phyloP scores from a whole-genome alignment of 208 protist species.

The Acanthamoeba polyphaga region DNA sequence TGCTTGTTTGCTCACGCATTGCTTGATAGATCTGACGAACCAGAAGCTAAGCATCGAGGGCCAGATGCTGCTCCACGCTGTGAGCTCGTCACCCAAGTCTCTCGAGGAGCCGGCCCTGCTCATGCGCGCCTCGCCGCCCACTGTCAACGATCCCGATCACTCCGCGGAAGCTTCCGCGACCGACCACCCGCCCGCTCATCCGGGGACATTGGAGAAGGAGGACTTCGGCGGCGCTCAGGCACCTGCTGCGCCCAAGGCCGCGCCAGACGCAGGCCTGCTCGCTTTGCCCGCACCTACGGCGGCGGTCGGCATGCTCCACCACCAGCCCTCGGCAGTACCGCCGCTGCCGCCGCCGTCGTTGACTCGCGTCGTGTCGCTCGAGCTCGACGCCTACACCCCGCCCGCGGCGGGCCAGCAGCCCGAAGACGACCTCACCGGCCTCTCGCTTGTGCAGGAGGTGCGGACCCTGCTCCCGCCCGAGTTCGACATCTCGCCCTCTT shows the following conservation, averaged over 20 bases:
- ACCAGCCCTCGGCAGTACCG: too few relatives aligned
- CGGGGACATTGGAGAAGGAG: neutral
- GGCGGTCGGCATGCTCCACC: neutral
- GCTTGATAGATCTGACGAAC: neutral
- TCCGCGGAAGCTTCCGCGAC: neutral
- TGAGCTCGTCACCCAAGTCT: constrained; percentile 5
- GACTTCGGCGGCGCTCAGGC: neutral
- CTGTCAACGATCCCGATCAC: neutral
- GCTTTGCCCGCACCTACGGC: neutral
- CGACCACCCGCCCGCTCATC: neutral
- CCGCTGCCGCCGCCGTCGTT: neutral
- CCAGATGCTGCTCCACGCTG: constrained; percentile 47
- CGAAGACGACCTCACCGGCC: neutral
- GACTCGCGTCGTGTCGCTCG: neutral
- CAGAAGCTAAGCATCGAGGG: constrained; percentile 69
- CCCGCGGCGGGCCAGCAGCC: neutral
- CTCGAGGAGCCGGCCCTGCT: neutral
- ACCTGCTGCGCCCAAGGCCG: too few relatives aligned
- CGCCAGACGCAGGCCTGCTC: neutral
- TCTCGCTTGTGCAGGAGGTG: constrained; percentile 35
- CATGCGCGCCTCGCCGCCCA: constrained; percentile 15
- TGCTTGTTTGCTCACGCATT: neutral
- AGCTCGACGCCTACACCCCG: constrained; percentile 53
- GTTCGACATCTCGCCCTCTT: constrained; percentile 25
- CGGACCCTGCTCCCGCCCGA: constrained; percentile 27